Conservation (phyloP, 345 rosid species). For the Corymbia maculata region DNA sequence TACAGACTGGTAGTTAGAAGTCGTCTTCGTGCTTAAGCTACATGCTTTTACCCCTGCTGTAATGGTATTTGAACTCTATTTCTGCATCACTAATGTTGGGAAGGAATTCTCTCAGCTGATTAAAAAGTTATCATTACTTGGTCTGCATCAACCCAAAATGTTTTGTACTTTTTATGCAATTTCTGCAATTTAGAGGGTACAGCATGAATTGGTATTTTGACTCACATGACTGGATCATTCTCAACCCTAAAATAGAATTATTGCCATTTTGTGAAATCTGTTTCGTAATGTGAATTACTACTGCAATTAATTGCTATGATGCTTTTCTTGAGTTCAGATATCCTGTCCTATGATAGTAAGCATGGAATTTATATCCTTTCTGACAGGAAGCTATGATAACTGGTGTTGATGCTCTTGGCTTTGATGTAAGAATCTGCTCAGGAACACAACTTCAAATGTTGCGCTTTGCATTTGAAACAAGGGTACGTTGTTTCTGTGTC, state of each 20-base stretch:
- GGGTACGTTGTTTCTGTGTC: constrained; percentile 33
- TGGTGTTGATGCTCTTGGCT: constrained; percentile 72
- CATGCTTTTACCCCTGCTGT: not conserved
- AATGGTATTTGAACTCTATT: not conserved
- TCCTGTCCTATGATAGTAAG: not conserved
- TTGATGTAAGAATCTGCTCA: constrained; percentile 73
- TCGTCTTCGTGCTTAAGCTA: not conserved
- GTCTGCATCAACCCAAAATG: not conserved
- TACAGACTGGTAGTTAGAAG: not conserved
- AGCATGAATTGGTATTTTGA: not conserved
- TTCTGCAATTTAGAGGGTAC: not conserved
- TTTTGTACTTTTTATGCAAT: not conserved
- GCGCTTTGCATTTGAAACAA: constrained; percentile 57
- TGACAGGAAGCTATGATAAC: constrained; percentile 63
- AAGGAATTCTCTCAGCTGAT: not conserved
- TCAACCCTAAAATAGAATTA: not conserved
- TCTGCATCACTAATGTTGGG: not conserved
- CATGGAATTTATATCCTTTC: not conserved
- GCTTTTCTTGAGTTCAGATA: not conserved
- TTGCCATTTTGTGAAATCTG: not conserved
- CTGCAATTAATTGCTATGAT: not conserved
- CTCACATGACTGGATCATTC: not conserved
- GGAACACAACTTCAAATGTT: constrained; percentile 77
- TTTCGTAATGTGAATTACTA: not conserved
- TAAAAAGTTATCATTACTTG: not conserved